These are phyloP conservation scores for Phylloporus sp. DNA, from an alignment of 768 basidiomycete genomes.

Conservation along the genomic window DNA sequence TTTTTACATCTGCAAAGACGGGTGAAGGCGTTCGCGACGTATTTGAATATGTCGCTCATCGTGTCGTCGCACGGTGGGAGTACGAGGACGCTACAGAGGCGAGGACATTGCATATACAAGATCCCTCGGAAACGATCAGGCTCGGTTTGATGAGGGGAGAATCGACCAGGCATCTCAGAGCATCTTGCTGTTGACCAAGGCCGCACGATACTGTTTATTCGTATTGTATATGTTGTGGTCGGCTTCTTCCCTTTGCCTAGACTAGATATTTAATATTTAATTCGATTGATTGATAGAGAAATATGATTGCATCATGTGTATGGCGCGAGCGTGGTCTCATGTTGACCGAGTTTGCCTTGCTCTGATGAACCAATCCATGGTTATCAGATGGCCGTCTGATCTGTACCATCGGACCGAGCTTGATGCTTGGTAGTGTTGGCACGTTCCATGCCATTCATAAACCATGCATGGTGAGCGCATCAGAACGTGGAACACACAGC, in stretches of 20 bases:
- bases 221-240: conserved; percentile 11
- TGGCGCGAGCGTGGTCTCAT: too few relatives aligned
- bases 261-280: neutral
- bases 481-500: too few relatives aligned
- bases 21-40: conserved; percentile 67
- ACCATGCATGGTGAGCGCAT: too few relatives aligned
- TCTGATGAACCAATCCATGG: too few relatives aligned
- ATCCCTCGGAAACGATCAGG: conserved; percentile 37
- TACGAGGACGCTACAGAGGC: conserved; percentile 58
- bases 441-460: too few relatives aligned
- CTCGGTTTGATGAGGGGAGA: conserved; percentile 24
- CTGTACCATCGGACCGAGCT: too few relatives aligned
- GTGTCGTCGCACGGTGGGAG: conserved; percentile 63
- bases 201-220: neutral
- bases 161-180: conserved; percentile 3
- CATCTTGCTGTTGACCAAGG: conserved; percentile 19
- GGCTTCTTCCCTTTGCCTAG: neutral
- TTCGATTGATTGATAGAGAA: conserved; percentile 1
- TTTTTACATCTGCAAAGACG: conserved; percentile 77
- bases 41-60: conserved; percentile 69
- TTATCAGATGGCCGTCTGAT: too few relatives aligned
- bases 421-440: too few relatives aligned
- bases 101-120: conserved; percentile 38
- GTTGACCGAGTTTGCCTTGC: too few relatives aligned
- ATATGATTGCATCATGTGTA: neutral